These are phyloP conservation scores for Ophiostoma pallidulum DNA, from an alignment of 2,329 filamentous ascomycete genomes.

Conservation along the genomic window DNA sequence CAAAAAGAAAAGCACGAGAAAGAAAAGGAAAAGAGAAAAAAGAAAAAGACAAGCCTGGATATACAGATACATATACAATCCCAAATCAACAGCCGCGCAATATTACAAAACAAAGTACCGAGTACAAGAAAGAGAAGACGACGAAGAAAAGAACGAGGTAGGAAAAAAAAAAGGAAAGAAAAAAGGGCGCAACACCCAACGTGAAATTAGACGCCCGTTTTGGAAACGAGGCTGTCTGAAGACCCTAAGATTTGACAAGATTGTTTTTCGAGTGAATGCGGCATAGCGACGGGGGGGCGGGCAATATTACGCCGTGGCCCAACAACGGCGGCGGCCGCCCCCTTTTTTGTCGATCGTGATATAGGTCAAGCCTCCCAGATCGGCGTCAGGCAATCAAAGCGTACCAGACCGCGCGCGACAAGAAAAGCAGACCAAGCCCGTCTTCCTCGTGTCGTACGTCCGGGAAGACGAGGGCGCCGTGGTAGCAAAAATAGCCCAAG, in stretches of 20 bases:
- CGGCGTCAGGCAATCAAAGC: neutral
- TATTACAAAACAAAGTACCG: neutral
- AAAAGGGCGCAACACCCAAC: neutral
- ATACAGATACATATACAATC: conserved; percentile 5
- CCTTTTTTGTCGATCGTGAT: conserved; percentile 13
- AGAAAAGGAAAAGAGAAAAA: neutral
- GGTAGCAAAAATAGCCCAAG: too few species aligned
- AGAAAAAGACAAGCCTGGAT: neutral
- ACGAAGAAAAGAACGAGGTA: neutral
- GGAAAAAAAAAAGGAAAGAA: neutral
- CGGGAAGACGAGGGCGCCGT: too few species aligned
- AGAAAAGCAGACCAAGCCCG: too few species aligned
- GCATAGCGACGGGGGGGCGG: conserved; percentile 8
- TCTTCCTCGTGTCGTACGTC: too few species aligned
- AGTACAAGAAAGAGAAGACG: neutral
- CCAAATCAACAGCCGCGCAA: neutral
- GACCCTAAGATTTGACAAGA: neutral
- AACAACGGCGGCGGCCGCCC: neutral
- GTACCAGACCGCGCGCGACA: neutral
- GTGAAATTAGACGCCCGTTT: conserved; percentile 2
- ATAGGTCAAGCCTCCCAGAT: neutral
- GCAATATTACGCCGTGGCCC: conserved; percentile 2
- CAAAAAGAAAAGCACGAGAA: neutral
- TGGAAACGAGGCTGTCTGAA: conserved; percentile 3
- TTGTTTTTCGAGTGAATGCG: conserved; percentile 6